Conservation (phyloP, 768 basidiomycete species). For the Clitopilus hobsonii region DNA sequence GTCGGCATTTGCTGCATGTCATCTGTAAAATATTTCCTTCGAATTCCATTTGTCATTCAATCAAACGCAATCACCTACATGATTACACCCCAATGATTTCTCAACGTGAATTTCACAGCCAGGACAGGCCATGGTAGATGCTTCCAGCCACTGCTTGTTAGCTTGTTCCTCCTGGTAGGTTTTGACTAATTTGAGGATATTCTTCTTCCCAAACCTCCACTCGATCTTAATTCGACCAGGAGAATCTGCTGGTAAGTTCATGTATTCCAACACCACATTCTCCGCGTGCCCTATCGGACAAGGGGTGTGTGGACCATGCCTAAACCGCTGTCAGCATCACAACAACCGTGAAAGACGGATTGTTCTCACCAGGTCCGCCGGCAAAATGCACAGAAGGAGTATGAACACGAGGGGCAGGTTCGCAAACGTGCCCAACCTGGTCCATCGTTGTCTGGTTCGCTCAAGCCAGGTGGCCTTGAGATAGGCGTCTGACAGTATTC, state of each 20-base stretch:
- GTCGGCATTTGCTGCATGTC: slow-evolving; percentile 69
- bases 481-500: slow-evolving; percentile 79
- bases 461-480: slow-evolving; percentile 38
- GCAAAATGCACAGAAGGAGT: slow-evolving; percentile 83
- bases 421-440: slow-evolving; percentile 74
- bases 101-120: slow-evolving; percentile 71
- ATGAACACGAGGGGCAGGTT: slow-evolving; percentile 64
- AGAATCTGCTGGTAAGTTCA: slow-evolving; percentile 50
- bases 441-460: slow-evolving; percentile 49
- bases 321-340: slow-evolving; percentile 18
- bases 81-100: slow-evolving; percentile 81
- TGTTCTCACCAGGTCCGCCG: slow-evolving; percentile 65
- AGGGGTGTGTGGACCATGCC: slow-evolving; percentile 77
- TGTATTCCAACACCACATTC: slow-evolving; percentile 62
- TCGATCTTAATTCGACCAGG: slow-evolving; percentile 50
- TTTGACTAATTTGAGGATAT: slow-evolving; percentile 55
- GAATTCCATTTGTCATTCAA: slow-evolving; percentile 6
- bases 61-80: slow-evolving; percentile 45
- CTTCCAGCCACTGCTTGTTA: slow-evolving; percentile 69
- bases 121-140: slow-evolving; percentile 67
- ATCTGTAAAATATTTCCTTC: slow-evolving; percentile 40
- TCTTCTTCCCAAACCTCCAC: slow-evolving; percentile 55
- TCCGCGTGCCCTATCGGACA: slow-evolving; percentile 71
- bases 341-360: slow-evolving; percentile 1
- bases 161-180: slow-evolving; percentile 69